A percentile compares a stretch with the other conserved stretches of the same genome.
Conservation (phyloP, 805 yeast genomes). For the Starmerella stigmatis region DNA sequence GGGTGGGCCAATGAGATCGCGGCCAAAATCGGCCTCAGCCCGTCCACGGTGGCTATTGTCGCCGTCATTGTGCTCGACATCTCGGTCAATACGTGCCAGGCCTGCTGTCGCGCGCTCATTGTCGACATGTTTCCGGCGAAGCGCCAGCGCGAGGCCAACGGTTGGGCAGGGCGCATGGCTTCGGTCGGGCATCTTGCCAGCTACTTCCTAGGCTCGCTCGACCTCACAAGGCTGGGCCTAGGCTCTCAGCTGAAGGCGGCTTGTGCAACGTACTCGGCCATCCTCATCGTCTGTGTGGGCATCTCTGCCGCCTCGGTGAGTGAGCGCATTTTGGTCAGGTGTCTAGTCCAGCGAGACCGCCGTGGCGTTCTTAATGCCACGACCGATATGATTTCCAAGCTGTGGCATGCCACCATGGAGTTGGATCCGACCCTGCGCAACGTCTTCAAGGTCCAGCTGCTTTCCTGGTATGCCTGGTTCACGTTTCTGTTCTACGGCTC, state of each 20-base stretch:
- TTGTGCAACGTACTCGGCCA: slow-evolving; percentile 35
- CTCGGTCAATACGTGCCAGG: slow-evolving; percentile 49
- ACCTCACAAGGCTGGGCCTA: slow-evolving; percentile 35
- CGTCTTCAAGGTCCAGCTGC: slow-evolving; percentile 48
- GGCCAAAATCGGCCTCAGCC: slow-evolving; percentile 33
- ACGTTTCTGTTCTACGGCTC: slow-evolving; percentile 56
- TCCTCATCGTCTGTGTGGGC: slow-evolving; percentile 36
- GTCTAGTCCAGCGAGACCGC: slow-evolving; percentile 29
- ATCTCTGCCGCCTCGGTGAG: slow-evolving; percentile 36
- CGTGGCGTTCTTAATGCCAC: background rate
- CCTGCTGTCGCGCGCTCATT: slow-evolving; percentile 49
- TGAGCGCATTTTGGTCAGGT: slow-evolving; percentile 41
- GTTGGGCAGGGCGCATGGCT: slow-evolving; percentile 58
- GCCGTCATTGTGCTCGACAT: slow-evolving; percentile 51
- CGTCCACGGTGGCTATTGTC: slow-evolving; percentile 15
- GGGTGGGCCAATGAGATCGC: slow-evolving; percentile 36
- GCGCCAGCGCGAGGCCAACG: slow-evolving; percentile 51
- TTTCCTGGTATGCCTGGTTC: slow-evolving; percentile 62
- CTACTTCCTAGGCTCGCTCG: slow-evolving; percentile 42
- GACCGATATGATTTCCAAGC: slow-evolving; percentile 1
- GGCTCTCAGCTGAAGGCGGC: slow-evolving; percentile 47
- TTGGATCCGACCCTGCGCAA: slow-evolving; percentile 43
- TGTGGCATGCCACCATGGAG: slow-evolving; percentile 14
- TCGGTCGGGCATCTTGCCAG: slow-evolving; percentile 51
- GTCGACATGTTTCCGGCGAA: slow-evolving; percentile 49